phyloP scores from a whole-genome alignment of 495 filamentous ascomycete species.

The Geopyxis carbonaria region DNA sequence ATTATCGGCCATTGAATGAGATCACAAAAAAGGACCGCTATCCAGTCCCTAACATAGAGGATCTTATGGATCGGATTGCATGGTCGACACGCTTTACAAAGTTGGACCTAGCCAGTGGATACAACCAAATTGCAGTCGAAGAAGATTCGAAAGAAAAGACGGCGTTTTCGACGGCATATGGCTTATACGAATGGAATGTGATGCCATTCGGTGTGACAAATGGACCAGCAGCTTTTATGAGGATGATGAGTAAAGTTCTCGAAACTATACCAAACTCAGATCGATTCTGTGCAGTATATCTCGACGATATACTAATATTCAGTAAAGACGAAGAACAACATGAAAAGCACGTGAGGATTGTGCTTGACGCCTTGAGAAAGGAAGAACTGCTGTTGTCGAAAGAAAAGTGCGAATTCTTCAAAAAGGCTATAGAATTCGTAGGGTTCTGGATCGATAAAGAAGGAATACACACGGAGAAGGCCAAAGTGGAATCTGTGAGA shows the following conservation, averaged over 20 bases:
- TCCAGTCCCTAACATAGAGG: slow-evolving; percentile 31
- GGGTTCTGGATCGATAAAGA: slow-evolving; percentile 15
- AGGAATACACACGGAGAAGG: background rate
- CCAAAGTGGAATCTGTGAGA: background rate
- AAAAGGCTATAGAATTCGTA: slow-evolving; percentile 23
- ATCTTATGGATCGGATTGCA: slow-evolving; percentile 26
- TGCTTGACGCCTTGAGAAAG: slow-evolving; percentile 5
- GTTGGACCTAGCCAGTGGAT: slow-evolving; percentile 23
- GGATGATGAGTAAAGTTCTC: slow-evolving; percentile 24
- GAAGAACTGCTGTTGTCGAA: slow-evolving; percentile 15
- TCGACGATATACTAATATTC: slow-evolving; percentile 26
- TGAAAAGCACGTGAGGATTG: slow-evolving; percentile 6
- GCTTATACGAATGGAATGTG: slow-evolving; percentile 20
- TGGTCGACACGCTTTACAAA: slow-evolving; percentile 30
- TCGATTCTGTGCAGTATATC: slow-evolving; percentile 11
- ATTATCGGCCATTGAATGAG: slow-evolving; percentile 33
- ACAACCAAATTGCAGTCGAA: slow-evolving; percentile 9
- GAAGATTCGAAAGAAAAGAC: slow-evolving; percentile 27
- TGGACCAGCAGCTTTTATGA: slow-evolving; percentile 21
- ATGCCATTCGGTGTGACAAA: slow-evolving; percentile 21
- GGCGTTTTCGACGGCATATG: slow-evolving; percentile 25
- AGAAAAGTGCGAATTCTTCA: slow-evolving; percentile 27
- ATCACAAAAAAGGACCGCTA: no score
- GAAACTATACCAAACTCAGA: background rate
- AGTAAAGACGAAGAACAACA: slow-evolving; percentile 5